A percentile compares a stretch with the other conserved stretches of the same genome.
These are phyloP conservation scores for Raddia distichophylla DNA, from an alignment of 176 grass and related monocot genomes.

Conservation along the genomic window DNA sequence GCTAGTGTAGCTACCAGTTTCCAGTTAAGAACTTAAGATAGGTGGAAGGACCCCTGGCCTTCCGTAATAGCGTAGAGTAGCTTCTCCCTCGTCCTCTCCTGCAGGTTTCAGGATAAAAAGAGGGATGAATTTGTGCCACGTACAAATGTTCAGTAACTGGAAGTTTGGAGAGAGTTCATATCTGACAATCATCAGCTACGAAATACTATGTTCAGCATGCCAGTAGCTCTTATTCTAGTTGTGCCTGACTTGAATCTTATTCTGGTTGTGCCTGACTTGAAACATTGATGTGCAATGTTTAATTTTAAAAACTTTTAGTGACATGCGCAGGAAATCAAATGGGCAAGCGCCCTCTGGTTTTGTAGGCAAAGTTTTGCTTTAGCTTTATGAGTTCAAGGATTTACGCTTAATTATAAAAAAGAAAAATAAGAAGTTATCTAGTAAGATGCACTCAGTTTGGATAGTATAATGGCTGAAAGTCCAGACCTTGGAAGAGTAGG, in stretches of 20 bases:
- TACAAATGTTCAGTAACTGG: not conserved
- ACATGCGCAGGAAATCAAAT: too few species aligned
- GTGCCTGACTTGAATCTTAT: not conserved
- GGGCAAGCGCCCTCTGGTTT: too few species aligned
- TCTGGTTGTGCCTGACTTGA: not conserved
- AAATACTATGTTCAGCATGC: not conserved
- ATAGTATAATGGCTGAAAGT: not conserved
- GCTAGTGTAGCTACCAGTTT: not conserved
- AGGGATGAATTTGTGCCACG: not conserved
- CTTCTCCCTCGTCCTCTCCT: conserved; percentile 75
- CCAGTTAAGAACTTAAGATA: conserved; percentile 67
- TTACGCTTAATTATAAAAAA: conserved; percentile 1
- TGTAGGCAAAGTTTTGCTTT: not conserved
- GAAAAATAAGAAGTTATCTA: not conserved
- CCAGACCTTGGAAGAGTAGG: conserved; percentile 89
- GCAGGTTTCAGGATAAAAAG: conserved; percentile 16
- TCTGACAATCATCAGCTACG: not conserved
- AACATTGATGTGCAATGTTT: not conserved
- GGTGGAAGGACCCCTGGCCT: conserved; percentile 80
- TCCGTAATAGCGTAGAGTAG: conserved; percentile 73
- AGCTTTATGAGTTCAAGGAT: not conserved
- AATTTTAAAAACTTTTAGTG: not conserved
- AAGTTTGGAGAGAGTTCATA: not conserved
- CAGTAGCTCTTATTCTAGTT: not conserved
- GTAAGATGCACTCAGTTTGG: not conserved